Percentiles rank a stretch among this genome's conserved stretches.
These are phyloP conservation scores for Coemansia sp. DNA, from an alignment of 192 early-diverging fungal species.

Conservation along the genomic window DNA sequence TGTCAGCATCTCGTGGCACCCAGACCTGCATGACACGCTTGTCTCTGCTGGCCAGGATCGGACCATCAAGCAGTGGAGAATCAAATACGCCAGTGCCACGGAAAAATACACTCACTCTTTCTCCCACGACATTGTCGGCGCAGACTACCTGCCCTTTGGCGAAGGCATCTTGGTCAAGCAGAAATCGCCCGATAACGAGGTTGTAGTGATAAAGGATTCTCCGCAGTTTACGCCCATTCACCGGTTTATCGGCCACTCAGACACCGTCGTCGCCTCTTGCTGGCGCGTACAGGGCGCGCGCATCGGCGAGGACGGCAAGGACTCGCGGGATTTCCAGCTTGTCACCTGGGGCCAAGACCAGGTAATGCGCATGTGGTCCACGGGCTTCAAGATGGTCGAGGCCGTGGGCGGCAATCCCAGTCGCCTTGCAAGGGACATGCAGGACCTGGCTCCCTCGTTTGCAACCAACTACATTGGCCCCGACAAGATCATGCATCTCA, in stretches of 20 bases:
- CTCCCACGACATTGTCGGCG: slow-evolving; percentile 26
- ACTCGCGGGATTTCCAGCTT: slow-evolving; percentile 30
- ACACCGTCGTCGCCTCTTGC: slow-evolving; percentile 26
- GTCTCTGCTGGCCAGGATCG: slow-evolving; percentile 37
- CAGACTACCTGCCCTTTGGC: slow-evolving; percentile 41
- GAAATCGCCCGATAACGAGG: slow-evolving; percentile 14
- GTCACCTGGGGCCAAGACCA: slow-evolving; percentile 50
- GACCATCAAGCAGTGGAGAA: slow-evolving; percentile 35
- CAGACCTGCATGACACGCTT: slow-evolving; percentile 14
- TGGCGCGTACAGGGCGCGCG: slow-evolving; percentile 28
- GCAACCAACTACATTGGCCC: slow-evolving; percentile 40
- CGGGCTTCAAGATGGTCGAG: slow-evolving; percentile 13
- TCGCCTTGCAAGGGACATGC: neutral
- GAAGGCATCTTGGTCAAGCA: slow-evolving; percentile 33
- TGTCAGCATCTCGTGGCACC: slow-evolving; percentile 45
- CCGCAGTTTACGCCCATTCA: slow-evolving; percentile 19
- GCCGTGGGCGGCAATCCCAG: slow-evolving; percentile 11
- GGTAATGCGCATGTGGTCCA: slow-evolving; percentile 44
- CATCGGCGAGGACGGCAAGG: neutral
- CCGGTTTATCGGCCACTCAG: slow-evolving; percentile 37
- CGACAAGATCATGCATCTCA: slow-evolving; percentile 40
- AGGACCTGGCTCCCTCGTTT: slow-evolving; percentile 26
- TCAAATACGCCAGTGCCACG: slow-evolving; percentile 8
- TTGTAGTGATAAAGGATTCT: slow-evolving; percentile 22
- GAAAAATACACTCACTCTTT: slow-evolving; percentile 28